Evolutionary conservation across 208 protist genomes (phyloP).

Genomic region (Leishmania arabica): DNA sequence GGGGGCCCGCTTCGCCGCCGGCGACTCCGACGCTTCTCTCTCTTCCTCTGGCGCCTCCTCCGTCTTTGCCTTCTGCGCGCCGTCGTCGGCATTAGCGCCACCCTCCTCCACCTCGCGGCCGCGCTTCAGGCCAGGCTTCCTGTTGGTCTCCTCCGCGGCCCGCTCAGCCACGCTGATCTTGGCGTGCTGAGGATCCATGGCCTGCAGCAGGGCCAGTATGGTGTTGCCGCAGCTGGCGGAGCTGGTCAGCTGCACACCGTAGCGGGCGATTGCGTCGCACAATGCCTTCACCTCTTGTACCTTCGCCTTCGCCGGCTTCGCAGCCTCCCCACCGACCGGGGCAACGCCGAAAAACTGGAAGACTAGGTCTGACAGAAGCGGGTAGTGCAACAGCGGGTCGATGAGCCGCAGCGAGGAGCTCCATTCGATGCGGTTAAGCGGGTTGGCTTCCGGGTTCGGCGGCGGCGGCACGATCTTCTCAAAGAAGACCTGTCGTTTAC

Average conservation of each 20-base stretch:
- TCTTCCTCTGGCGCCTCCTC: conserved; percentile 21
- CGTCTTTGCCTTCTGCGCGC: conserved; percentile 28
- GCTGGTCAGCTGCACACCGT: conserved; percentile 50
- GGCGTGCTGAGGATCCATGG: conserved; percentile 50
- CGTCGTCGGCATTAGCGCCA: conserved; percentile 12
- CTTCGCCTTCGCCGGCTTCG: conserved; percentile 30
- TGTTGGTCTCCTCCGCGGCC: conserved; percentile 11
- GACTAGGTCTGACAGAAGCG: conserved; percentile 51
- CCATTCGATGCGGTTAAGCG: conserved; percentile 31
- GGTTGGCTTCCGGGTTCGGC: conserved; percentile 20
- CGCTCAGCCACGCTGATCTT: conserved; percentile 20
- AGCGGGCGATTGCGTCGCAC: conserved; percentile 55
- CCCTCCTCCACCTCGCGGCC: conserved; percentile 36
- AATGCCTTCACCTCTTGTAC: conserved; percentile 61
- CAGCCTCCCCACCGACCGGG: conserved; percentile 17
- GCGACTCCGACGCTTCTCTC: neutral
- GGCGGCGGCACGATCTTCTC: conserved; percentile 35
- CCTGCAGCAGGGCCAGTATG: conserved; percentile 50
- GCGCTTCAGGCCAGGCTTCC: conserved; percentile 39
- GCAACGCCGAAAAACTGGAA: conserved; percentile 65
- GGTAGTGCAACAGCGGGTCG: conserved; percentile 56
- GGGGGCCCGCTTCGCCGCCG: conserved; percentile 18
- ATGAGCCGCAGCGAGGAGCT: conserved; percentile 38
- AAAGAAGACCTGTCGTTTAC: conserved; percentile 63
- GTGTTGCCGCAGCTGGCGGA: conserved; percentile 63